Percentiles rank a stretch among this genome's conserved stretches.
Evolutionary conservation across 2,329 filamentous ascomycete species (phyloP).

Genomic region (Pseudonectria foliicola): DNA sequence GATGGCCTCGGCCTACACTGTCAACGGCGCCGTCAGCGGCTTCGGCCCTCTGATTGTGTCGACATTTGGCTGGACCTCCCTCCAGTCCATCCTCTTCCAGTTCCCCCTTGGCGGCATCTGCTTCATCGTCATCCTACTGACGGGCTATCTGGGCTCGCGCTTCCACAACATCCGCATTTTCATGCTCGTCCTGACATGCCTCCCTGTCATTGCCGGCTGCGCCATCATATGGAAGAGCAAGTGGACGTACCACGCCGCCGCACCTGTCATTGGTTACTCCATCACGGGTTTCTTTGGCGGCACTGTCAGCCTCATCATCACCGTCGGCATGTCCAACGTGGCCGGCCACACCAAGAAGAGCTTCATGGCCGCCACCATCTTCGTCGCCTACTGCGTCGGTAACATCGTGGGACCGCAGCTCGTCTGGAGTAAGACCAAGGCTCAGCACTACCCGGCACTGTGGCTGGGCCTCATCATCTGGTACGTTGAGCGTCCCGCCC

Average conservation of each 20-base stretch:
- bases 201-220: conserved; percentile 69
- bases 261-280: conserved; percentile 63
- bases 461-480: conserved; percentile 63
- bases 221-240: conserved; percentile 64
- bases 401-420: conserved; percentile 72
- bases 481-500: conserved; percentile 24
- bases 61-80: conserved; percentile 59
- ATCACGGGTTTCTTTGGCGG: conserved; percentile 68
- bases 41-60: conserved; percentile 67
- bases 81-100: conserved; percentile 64
- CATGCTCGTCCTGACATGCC: conserved; percentile 57
- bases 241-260: conserved; percentile 57
- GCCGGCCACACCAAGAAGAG: conserved; percentile 74
- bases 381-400: conserved; percentile 67
- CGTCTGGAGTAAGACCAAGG: conserved; percentile 58
- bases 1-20: conserved; percentile 64
- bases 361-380: conserved; percentile 66
- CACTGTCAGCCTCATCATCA: conserved; percentile 54
- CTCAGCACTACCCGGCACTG: conserved; percentile 60
- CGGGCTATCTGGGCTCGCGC: conserved; percentile 55
- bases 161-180: conserved; percentile 57
- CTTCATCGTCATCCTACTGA: conserved; percentile 57
- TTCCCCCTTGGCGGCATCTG: conserved; percentile 68
- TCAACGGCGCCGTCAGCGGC: conserved; percentile 64
- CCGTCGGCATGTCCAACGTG: conserved; percentile 56